Conservation (phyloP, 1,284 basidiomycete species). For the Tausonia pullulans region DNA sequence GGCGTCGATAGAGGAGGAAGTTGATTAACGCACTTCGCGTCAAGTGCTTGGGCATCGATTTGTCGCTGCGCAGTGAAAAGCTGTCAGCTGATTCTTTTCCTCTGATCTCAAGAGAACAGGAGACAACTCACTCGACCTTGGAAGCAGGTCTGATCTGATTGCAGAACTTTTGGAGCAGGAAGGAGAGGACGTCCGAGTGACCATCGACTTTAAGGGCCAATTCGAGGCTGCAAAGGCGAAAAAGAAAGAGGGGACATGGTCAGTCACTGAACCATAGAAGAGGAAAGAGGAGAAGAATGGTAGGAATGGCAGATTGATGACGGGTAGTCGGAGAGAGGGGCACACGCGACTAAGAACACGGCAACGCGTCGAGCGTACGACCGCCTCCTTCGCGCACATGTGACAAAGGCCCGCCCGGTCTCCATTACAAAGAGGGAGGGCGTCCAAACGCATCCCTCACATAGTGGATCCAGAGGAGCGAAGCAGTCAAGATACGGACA, state of each 20-base stretch:
- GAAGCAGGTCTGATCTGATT: background rate
- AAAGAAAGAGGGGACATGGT: background rate
- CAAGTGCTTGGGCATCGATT: background rate
- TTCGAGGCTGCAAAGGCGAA: constrained; percentile 8
- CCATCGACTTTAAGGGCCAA: background rate
- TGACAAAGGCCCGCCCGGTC: too few relatives aligned
- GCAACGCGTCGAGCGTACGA: too few relatives aligned
- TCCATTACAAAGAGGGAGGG: too few relatives aligned
- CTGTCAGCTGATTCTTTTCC: background rate
- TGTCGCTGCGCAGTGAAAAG: background rate
- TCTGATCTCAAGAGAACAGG: background rate
- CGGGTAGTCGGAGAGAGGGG: too few relatives aligned
- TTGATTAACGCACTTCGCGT: background rate
- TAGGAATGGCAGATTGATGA: too few relatives aligned
- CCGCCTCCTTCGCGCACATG: too few relatives aligned
- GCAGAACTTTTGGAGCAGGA: constrained; percentile 4
- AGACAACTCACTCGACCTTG: background rate
- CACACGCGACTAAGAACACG: too few relatives aligned
- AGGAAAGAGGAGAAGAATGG: background rate
- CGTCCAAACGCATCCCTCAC: too few relatives aligned
- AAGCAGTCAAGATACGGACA: too few relatives aligned
- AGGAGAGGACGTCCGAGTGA: constrained; percentile 1
- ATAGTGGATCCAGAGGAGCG: too few relatives aligned
- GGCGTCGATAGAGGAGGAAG: background rate
- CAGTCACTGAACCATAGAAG: background rate